Evolutionary conservation across 2,329 filamentous ascomycete genomes (phyloP), one percentile per base, ranked within the genome.

Genomic region (Aspergillus floridensis): DNA sequence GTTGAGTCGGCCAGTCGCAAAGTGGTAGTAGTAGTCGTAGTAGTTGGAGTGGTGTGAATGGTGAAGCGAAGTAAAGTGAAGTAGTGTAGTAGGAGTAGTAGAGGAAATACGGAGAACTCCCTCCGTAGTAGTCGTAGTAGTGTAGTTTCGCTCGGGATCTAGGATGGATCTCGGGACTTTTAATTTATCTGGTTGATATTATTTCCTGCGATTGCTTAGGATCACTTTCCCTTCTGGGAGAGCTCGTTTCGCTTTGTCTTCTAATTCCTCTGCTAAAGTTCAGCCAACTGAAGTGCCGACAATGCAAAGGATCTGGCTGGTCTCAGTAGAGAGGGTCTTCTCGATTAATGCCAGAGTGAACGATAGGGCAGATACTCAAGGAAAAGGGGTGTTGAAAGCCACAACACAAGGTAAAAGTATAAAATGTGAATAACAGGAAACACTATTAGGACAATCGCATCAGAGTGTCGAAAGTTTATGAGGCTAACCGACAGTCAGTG

Each of bases 81-180:
- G 47, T 29, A 22, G 22, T 22, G 22, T 22, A 22, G 22, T 22
- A 22, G 22, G 22, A 22, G 22, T 22, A 22, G 4, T 22, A 22
- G 19, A 24, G 50, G 29, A 38, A 52, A 52, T 52, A 52, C 32
- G 29, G 50, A 52, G 50, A 35, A 52, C 50, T 31, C 35, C 32
- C 50, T 52, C 21, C 32, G n/a, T 29, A 32, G 47, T 19, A 32
- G 47, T 56, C 7, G 47, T 38, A 56, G 59, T 52, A 49, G 49
- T 38, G 55, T 60, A 60, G 65, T 59, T 60, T 44, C 61, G n/a
- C 38, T 61, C 57, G 58, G 61, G 52, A 52, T 61, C 60, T 51
- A 49, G 14, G 58, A 44, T 44, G 49, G 58, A 59, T 63, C 58
- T 60, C 53, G 54, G 56, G 59, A 61, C 49, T 68, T 29, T 64